Evolutionary conservation across 192 early-diverging fungal genomes (phyloP), one percentile per base, ranked within the genome.

Genomic region (Allomyces macrogynus): DNA sequence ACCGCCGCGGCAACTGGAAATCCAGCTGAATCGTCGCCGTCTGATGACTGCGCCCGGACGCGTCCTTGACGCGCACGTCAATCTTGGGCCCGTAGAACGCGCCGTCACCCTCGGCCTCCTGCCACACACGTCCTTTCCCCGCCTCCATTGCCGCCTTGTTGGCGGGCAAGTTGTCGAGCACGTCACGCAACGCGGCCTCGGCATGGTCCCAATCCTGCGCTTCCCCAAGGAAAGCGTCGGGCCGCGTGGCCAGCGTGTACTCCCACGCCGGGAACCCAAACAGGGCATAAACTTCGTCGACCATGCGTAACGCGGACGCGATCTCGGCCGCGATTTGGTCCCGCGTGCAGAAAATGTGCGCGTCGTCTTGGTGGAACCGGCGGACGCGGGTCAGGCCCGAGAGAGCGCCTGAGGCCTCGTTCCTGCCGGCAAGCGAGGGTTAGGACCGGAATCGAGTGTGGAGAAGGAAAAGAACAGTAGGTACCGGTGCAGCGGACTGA

Each of bases 311-410:
- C 22, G 83, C 87, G 23, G 79, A 73, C 4, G 75, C 71, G 67
- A 97, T 95, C 77, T 97, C 93, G 25, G 74, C 64, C 23, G 73
- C 73, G 62, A 94, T 86, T 71, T 97, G 92, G 4, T 80, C 77
- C 43, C 80, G 79, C 4, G 82, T 77, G 69, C 93, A 97, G 74
- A 97, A 97, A 64, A 97, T 93, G 69, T 99, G 95, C 42, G 95
- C 93, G 81, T 99, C 95, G 71, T 99, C 95, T 73, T 99, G 95
- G 73, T 95, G 92, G 87, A 99, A 99, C 65, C 95, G 82, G 68
- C 95, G 86, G 43, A 97, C 93, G 70, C 95, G 90, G 20, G 95
- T 99, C 66, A 97, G 81, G 22, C 95, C 95, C 40, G 85, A 80
- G 26, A 99, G 75, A 10, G 95, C 95, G 20, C 95, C 95, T 18